Evolutionary conservation across 2,329 filamentous ascomycete genomes (phyloP), one percentile per base, ranked within the genome.

Genomic region (Calycina marina): DNA sequence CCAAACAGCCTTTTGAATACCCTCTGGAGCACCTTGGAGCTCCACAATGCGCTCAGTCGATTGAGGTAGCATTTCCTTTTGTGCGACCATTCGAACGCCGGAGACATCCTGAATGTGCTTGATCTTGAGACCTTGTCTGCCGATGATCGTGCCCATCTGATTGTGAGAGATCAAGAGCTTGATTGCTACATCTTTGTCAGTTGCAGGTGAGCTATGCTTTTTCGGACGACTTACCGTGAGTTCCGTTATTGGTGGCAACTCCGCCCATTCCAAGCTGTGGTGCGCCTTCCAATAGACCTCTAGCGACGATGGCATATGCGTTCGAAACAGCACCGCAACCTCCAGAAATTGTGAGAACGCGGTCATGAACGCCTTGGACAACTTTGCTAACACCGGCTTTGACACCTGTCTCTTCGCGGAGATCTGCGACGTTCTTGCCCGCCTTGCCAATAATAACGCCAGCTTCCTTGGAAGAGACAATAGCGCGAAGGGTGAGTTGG

Each of bases 71-170:
- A 98, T 98, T 53, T 98, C 90, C 63, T 98, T 98, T 60, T 98
- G 90, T 25, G 90, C 90, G 30, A 98, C 86, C 90, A 98, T 98
- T 54, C 90, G 86, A 37, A 96, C 90, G 43, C 86, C 86, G 4
- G 90, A 96, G 17, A 76, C 77, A 56, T 98, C 90, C 57, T 98
- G 90, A 47, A 98, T 98, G 56, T 94, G 83, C 70, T 98, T 98
- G 68, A 98, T 98, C 68, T 96, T 98, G 46, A 94, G 69, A 38
- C 90, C 90, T 57, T 92, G 82, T 44, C 85, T 77, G 50, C 90
- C 90, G 54, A 98, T 98, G 62, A 98, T 94, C 50, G 90, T 98
- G 41, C 90, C 90, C 90, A 98, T 98, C 62, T 98, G 90, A 58
- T 96, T 96, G 65, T 98, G 88, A 18, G 90, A 98, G 58, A 98